phyloP scores from a whole-genome alignment of 257 asterid genomes.

The Fraxinus pennsylvanica region DNA sequence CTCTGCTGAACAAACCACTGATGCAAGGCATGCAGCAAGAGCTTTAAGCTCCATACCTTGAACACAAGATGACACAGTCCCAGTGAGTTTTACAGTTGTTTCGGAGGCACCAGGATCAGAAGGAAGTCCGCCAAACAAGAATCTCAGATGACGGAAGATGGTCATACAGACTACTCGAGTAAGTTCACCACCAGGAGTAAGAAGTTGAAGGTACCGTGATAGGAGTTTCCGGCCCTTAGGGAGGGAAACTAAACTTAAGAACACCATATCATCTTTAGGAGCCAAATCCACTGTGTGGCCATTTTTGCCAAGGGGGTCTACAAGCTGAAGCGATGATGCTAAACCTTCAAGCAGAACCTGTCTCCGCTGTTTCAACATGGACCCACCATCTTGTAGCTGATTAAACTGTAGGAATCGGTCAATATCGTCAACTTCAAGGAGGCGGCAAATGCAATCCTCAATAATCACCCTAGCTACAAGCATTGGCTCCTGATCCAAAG shows the following conservation, averaged over 20 bases:
- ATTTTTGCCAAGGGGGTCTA: constrained; percentile 63
- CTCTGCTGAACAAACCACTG: constrained; percentile 72
- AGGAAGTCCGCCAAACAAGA: constrained; percentile 58
- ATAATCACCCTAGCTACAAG: constrained; percentile 92
- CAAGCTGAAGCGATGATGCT: constrained; percentile 71
- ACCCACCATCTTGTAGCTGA: constrained; percentile 69
- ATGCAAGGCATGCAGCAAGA: constrained; percentile 77
- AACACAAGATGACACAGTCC: constrained; percentile 43
- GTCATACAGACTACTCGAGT: constrained; percentile 72
- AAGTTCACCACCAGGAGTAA: constrained; percentile 59
- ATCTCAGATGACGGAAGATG: constrained; percentile 75
- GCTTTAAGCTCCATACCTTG: constrained; percentile 62
- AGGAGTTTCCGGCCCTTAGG: constrained; percentile 74
- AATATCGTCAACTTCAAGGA: constrained; percentile 90
- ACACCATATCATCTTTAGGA: constrained; percentile 56
- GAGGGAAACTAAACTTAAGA: constrained; percentile 63
- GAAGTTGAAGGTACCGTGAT: constrained; percentile 50
- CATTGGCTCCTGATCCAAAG: constrained; percentile 96
- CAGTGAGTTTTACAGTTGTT: constrained; percentile 43
- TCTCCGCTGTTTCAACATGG: constrained; percentile 58
- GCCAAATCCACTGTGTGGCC: constrained; percentile 52
- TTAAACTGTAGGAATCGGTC: constrained; percentile 77
- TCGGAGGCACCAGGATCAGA: constrained; percentile 39
- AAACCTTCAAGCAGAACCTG: constrained; percentile 67
- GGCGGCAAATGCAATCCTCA: constrained; percentile 80